phyloP scores from a whole-genome alignment of 495 filamentous ascomycete species.

The Penicillium psychrofluorescens region DNA sequence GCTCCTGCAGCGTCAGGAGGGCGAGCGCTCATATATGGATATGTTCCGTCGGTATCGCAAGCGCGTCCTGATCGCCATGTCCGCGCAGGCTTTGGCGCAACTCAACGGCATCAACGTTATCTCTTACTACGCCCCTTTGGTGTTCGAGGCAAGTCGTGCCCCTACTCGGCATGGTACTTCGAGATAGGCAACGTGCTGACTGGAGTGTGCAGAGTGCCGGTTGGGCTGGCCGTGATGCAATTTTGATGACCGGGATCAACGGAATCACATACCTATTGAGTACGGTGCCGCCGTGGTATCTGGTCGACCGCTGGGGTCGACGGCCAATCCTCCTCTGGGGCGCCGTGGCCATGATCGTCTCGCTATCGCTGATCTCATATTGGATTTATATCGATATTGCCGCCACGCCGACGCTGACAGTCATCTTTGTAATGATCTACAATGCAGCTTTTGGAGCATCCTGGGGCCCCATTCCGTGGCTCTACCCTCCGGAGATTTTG shows the following conservation, averaged over 20 bases:
- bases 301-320: conserved; percentile 89
- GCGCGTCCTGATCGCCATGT: conserved; percentile 98
- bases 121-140: conserved; percentile 94
- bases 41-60: conserved; percentile 93
- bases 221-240: conserved; percentile 82
- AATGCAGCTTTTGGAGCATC: conserved; percentile 97
- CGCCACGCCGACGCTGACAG: conserved; percentile 74
- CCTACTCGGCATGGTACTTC: too few species aligned
- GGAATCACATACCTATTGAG: conserved; percentile 84
- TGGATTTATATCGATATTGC: conserved; percentile 82
- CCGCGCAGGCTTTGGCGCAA: conserved; percentile 89
- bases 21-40: conserved; percentile 82
- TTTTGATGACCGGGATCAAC: conserved; percentile 97
- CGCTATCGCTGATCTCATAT: conserved; percentile 89
- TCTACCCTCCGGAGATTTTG: conserved; percentile 96
- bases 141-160: conserved; percentile 64
- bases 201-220: conserved; percentile 45
- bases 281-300: conserved; percentile 93
- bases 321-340: conserved; percentile 86
- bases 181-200: background rate
- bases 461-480: conserved; percentile 98
- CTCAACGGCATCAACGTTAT: conserved; percentile 99
- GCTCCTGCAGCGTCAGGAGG: conserved; percentile 84
- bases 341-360: conserved; percentile 82
- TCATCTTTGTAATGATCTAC: conserved; percentile 95